Base-by-base conservation (phyloP, 176 grass and related monocot species). In the Bromus sterilis region DNA sequence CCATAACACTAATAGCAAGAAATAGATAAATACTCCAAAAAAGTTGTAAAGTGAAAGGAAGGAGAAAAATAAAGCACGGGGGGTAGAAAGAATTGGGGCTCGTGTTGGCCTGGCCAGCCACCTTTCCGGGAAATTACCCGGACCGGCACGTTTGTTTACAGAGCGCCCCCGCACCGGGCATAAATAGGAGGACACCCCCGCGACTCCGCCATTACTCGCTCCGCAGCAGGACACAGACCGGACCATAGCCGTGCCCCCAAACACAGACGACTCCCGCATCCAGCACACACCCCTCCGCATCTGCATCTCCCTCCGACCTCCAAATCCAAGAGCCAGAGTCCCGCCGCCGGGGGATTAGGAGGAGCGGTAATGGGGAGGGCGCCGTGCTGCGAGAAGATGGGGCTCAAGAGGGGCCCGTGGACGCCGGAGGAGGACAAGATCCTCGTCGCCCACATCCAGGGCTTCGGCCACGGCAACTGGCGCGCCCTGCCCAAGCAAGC, bases 371-470 rank as follows among this genome's bases (percentile, higher is more conserved):
- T 97, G 94, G 94, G 83, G 84, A 89, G 94, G 83, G 91, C 94
- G 56, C 94, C 91, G 83, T 97, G 94, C 88, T 97, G 94, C 80
- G 94, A 93, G 84, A 93, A 97, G 88, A 91, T 91, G 94, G 94
- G 94, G 9, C 75, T 97, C 0, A 97, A 97, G 81, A 86, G 75
- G 89, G 94, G 94, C 3, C 94, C 94, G 0, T 97, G 94, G 94
- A 97, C 94, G 63, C 28, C 86, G 2, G 91, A 93, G 87, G 94
- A 93, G 70, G 94, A 97, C 85, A 69, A 87, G 66, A 60, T 87
- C 71, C 78, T 97, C 21, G 76, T 93, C 66, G 82, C 80, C 80
- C 86, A 97, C 81, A 87, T 97, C 74, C 60, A 87, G 57, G 81
- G 81, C 83, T 80, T 80, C 79, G 94, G 91, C 81, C 94, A 97